Evolutionary conservation across 352 stramenopile species (phyloP).

Genomic region (Phytophthora fragariaefolia): DNA sequence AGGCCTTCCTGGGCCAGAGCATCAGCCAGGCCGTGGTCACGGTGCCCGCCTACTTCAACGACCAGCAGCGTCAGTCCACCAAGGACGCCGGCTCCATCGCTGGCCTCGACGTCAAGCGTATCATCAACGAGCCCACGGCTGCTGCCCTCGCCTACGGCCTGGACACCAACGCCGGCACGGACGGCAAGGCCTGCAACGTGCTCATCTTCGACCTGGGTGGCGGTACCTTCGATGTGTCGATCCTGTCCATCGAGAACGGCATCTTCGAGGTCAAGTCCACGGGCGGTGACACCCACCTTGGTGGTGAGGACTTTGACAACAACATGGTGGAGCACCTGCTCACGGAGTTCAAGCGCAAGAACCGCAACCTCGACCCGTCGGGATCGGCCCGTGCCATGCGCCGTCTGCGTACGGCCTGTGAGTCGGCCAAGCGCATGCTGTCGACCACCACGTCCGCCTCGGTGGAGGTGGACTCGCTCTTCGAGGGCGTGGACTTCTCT

Average conservation of each 20-base stretch:
- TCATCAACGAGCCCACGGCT: conserved; percentile 98
- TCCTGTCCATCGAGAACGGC: conserved; percentile 96
- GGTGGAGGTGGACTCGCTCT: conserved; percentile 96
- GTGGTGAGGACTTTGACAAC: conserved; percentile 96
- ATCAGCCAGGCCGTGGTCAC: conserved; percentile 75
- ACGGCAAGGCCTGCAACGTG: conserved; percentile 92
- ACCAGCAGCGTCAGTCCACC: conserved; percentile 76
- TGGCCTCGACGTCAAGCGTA: conserved; percentile 75
- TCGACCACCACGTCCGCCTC: conserved; percentile 92
- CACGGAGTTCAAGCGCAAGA: conserved; percentile 95
- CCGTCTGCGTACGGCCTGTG: conserved; percentile 96
- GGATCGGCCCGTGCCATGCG: conserved; percentile 92
- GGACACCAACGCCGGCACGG: conserved; percentile 90
- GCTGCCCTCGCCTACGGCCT: conserved; percentile 95
- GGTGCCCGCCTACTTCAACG: conserved; percentile 79
- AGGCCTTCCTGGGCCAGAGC: conserved; percentile 76
- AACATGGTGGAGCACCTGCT: conserved; percentile 95
- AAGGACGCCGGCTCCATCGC: conserved; percentile 76
- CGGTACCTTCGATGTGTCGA: conserved; percentile 96
- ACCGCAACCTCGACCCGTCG: conserved; percentile 90
- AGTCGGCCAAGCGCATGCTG: conserved; percentile 98
- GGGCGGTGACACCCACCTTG: conserved; percentile 94
- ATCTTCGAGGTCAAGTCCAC: conserved; percentile 98
- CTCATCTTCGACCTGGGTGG: conserved; percentile 97
- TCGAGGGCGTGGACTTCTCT: conserved; percentile 96